Base-by-base conservation (phyloP, 768 basidiomycete genomes). In the Lactarius sp. region DNA sequence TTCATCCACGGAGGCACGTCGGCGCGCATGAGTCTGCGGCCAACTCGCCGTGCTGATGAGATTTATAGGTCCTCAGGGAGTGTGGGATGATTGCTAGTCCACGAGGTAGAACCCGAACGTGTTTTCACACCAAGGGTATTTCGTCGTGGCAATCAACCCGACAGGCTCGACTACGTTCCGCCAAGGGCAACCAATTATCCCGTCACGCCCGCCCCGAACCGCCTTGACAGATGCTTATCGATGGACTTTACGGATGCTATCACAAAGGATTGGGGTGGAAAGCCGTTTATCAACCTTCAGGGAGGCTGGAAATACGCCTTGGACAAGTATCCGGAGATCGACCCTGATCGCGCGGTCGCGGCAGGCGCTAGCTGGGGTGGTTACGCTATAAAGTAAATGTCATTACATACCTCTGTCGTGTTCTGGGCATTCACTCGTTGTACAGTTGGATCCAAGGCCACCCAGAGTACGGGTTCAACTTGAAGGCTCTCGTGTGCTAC, bases 101-200 rank as follows among this genome's bases (percentile, higher is more conserved):
- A 22, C 22, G 22, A 22, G 22, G 22, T 22, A 2, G 22, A 22
- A 22, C 22, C 22, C 22, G 2, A 22, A 22, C 22, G 22, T 22
- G 22, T 22, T 22, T 22, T 1, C 22, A 22, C 22, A 22, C 22
- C 22, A 22, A 22, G 22, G 22, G 22, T 22, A 22, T 22, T 22
- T 22, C 22, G 22, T 22, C 22, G 80, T 97, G 46, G 80, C 87
- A 36, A 87, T 97, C 69, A 98, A 99, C 72, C 96, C 96, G 2
- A 96, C 94, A 0, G 96, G 96, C 9, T 91, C 88, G 34, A 98
- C 96, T 4, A 87, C 91, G 0, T 97, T 94, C 69, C 94, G 94
- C 3, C 93, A 96, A 81, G 80, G 90, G 86, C 50, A 16, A 13
- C 20, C 33, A n/a, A 1, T 61, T 37, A 14, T 46, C 34, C 50